Percentiles rank a stretch among this genome's conserved stretches.
phyloP scores from a whole-genome alignment of 2,329 filamentous ascomycete species.

The Pseudopyricularia cyperi region DNA sequence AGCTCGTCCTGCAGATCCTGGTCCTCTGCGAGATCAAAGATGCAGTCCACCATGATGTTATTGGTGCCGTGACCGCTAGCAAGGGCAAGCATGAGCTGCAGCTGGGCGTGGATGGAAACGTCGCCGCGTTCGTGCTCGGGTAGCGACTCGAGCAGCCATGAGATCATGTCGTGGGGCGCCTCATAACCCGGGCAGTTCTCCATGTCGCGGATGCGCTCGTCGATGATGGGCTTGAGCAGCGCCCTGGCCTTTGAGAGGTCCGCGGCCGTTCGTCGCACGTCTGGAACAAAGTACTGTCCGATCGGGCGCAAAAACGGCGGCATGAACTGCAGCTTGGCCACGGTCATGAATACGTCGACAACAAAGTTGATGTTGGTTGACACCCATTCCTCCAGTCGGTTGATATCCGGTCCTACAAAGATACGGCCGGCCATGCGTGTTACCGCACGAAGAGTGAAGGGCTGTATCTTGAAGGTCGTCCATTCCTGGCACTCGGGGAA shows the following conservation, averaged over 20 bases:
- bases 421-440: conserved; percentile 39
- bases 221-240: conserved; percentile 31
- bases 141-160: conserved; percentile 29
- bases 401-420: conserved; percentile 37
- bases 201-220: conserved; percentile 28
- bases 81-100: conserved; percentile 30
- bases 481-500: conserved; percentile 39
- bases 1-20: conserved; percentile 34
- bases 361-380: conserved; percentile 36
- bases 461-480: conserved; percentile 39
- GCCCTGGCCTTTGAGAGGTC: conserved; percentile 30
- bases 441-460: conserved; percentile 35
- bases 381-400: conserved; percentile 40
- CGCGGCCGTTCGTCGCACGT: conserved; percentile 8
- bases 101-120: conserved; percentile 22
- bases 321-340: conserved; percentile 37
- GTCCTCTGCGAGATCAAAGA: conserved; percentile 35
- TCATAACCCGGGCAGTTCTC: conserved; percentile 21
- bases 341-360: conserved; percentile 31
- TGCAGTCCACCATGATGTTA: conserved; percentile 29
- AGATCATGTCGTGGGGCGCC: conserved; percentile 27
- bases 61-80: conserved; percentile 33
- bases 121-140: conserved; percentile 24
- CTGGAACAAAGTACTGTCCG: conserved; percentile 27
- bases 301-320: conserved; percentile 34